Percentiles rank a stretch among this genome's conserved stretches.
Conservation (phyloP, 768 basidiomycete genomes). For the Coprinellus micaceus region DNA sequence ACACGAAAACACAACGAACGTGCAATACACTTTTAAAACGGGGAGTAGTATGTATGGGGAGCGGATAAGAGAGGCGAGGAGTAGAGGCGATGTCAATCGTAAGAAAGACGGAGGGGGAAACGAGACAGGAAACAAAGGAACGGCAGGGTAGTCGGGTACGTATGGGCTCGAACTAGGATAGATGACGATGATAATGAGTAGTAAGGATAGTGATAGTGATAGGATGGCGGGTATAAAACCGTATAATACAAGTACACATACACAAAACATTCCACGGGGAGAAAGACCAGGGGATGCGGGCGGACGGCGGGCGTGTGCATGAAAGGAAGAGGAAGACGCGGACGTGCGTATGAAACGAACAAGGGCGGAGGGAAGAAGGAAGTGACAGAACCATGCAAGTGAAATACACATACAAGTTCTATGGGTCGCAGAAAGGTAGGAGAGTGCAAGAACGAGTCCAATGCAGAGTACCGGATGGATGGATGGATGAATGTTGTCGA, state of each 20-base stretch:
- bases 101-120: too few species aligned
- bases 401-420: background rate
- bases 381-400: background rate
- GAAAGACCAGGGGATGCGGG: background rate
- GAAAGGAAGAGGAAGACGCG: background rate
- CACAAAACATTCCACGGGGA: background rate
- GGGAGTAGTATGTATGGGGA: too few species aligned
- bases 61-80: too few species aligned
- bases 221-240: background rate
- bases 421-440: background rate
- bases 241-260: background rate
- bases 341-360: background rate
- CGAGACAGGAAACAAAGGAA: too few species aligned
- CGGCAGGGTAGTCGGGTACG: too few species aligned
- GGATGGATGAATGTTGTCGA: background rate
- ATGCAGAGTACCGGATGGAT: background rate
- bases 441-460: background rate
- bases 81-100: too few species aligned
- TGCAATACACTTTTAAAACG: too few species aligned
- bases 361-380: background rate
- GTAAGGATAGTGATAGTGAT: background rate
- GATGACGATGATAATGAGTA: too few species aligned
- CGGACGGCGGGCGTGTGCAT: too few species aligned
- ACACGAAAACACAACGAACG: too few species aligned
- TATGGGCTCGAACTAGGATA: too few species aligned